Base-by-base conservation (phyloP, 148 eudicot species). In the Rhododendron ferrugineum region DNA sequence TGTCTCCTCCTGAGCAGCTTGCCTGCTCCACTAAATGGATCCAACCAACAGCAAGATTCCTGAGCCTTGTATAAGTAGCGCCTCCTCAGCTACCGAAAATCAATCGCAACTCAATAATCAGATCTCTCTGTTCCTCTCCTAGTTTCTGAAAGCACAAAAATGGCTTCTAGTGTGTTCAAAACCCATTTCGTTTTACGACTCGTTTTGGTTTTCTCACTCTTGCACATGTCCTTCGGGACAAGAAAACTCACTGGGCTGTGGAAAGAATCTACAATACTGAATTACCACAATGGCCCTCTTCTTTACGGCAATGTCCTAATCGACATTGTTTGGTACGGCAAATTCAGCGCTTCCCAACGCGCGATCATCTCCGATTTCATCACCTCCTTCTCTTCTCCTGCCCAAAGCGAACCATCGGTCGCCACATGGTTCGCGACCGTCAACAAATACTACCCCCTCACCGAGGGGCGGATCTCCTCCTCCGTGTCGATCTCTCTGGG, bases 251-350 rank as follows among this genome's bases (percentile, higher is more conserved):
- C 36, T 26, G 54, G 16, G 54, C 42, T 34, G 15, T 10, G 62
- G 62, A 1, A 5, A 32, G n/a, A 62, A 15, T 23, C 36, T 14
- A 36, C 22, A 0, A 0, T 8, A 14, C 10, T 73, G 44, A 34
- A 83, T 4, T 90, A 90, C 90, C 89, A 89, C 82, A 84, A 89
- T 0, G 89, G 91, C 18, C 74, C 85, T 6, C 89, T 89, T 18
- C 84, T 91, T 0, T 82, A 46, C 15, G 93, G 91, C 26, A 68
- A 85, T 14, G 42, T 88, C 20, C n/a, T 87, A 52, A 84, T 91
- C 28, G 87, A 89, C 32, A 90, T 88, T 78, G 82, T 89, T 22
- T 91, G 93, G 93, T 91, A 91, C 30, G 93, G 93, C 30, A 82
- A 82, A 6, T 91, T 91, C 90, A 83, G 83, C 58, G 75, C 90